Evolutionary conservation across 225 moss, liverwort and hornwort genomes (phyloP).

Genomic region (Thuidium tamariscinum): DNA sequence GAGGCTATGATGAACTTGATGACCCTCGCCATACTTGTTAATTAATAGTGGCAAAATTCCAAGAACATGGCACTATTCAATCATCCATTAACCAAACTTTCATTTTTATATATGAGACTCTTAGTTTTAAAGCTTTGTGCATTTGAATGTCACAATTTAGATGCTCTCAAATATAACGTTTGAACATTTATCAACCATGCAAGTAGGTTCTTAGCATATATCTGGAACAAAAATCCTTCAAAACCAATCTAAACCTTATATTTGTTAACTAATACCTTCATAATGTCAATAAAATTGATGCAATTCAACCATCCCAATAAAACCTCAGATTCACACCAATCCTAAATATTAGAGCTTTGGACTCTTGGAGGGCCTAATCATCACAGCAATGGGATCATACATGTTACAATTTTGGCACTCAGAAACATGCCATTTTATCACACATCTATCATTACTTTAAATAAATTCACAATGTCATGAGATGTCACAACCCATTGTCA

Average conservation of each 20-base stretch:
- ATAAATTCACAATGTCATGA: background rate
- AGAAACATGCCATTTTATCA: background rate
- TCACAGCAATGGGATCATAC: background rate
- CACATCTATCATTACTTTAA: background rate
- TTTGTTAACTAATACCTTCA: background rate
- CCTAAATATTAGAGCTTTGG: background rate
- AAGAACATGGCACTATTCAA: background rate
- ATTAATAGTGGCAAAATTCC: background rate
- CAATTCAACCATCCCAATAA: background rate
- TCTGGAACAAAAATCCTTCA: background rate
- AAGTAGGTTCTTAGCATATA: background rate
- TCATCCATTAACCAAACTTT: background rate
- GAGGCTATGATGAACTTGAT: background rate
- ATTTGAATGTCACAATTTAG: background rate
- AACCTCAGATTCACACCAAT: background rate
- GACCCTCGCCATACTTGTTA: background rate
- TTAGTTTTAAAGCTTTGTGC: background rate
- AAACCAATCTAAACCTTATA: background rate
- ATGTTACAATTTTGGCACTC: background rate
- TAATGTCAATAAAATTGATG: background rate
- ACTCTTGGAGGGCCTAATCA: no score
- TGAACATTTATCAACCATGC: background rate
- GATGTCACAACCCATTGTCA: no score
- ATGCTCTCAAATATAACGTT: background rate
- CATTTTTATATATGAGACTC: background rate